Conservation (phyloP, 768 basidiomycete genomes). For the Rhodotorula graminis region DNA sequence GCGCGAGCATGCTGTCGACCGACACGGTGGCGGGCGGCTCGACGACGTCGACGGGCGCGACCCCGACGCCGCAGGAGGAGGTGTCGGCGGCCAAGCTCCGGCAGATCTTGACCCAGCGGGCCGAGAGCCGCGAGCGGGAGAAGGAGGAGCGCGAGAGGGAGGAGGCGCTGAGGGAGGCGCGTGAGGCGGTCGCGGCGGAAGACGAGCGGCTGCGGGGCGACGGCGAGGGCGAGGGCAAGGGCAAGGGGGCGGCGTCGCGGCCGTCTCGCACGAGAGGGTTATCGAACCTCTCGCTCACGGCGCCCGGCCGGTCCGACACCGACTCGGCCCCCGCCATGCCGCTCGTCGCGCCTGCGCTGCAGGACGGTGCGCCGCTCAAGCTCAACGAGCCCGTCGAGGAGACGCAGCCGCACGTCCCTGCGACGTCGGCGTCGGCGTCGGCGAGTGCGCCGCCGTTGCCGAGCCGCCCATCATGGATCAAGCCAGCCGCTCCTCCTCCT, state of each 20-base stretch:
- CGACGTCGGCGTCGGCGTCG: background rate
- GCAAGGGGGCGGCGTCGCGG: too few relatives aligned
- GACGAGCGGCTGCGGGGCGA: background rate
- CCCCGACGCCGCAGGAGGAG: background rate
- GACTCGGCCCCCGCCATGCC: background rate
- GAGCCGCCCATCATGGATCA: constrained; percentile 2
- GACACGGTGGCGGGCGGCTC: background rate
- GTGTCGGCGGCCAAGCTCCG: constrained; percentile 17
- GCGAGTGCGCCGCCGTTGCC: background rate
- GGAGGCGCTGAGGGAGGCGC: background rate
- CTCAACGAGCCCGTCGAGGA: background rate
- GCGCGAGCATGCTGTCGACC: background rate
- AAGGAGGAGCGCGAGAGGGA: background rate
- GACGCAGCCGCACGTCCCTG: background rate
- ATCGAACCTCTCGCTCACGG: constrained; percentile 20
- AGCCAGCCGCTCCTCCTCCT: background rate
- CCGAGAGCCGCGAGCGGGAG: constrained; percentile 26
- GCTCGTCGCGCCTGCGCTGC: background rate
- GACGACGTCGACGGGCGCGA: background rate
- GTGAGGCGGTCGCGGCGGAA: background rate
- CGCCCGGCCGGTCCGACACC: background rate
- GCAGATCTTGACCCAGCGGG: constrained; percentile 25
- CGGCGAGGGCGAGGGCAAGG: background rate
- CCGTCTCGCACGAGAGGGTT: background rate
- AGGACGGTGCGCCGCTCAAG: background rate